These are phyloP conservation scores for Cyclocybe aegerita DNA, from an alignment of 768 basidiomycete genomes.

Conservation along the genomic window DNA sequence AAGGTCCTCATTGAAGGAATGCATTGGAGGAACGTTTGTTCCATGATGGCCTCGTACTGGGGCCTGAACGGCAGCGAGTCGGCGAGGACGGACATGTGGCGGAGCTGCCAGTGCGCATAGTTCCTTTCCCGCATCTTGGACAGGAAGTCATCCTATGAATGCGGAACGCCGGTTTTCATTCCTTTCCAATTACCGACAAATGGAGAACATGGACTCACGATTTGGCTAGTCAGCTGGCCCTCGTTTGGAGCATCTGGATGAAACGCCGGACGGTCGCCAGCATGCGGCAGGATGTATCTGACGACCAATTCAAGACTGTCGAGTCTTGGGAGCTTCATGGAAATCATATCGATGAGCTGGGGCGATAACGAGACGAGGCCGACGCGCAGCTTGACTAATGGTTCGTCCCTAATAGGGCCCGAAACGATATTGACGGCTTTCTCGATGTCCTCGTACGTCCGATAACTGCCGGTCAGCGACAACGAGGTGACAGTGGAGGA, in stretches of 20 bases:
- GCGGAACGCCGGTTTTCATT: background rate
- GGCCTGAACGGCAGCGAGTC: slow-evolving; percentile 30
- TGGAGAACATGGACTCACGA: slow-evolving; percentile 19
- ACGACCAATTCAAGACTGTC: slow-evolving; percentile 37
- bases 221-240: slow-evolving; percentile 23
- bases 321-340: slow-evolving; percentile 32
- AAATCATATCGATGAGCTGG: slow-evolving; percentile 40
- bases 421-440: slow-evolving; percentile 25
- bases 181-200: background rate
- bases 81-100: slow-evolving; percentile 29
- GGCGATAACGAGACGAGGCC: slow-evolving; percentile 42
- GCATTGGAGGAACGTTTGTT: slow-evolving; percentile 30
- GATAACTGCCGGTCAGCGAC: slow-evolving; percentile 38
- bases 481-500: slow-evolving; percentile 31
- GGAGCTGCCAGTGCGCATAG: slow-evolving; percentile 32
- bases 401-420: slow-evolving; percentile 12
- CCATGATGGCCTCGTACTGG: slow-evolving; percentile 28
- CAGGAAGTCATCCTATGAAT: slow-evolving; percentile 30
- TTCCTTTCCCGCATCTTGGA: slow-evolving; percentile 29
- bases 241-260: slow-evolving; percentile 5
- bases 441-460: slow-evolving; percentile 34
- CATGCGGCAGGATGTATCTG: slow-evolving; percentile 33
- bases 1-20: slow-evolving; percentile 29
- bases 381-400: slow-evolving; percentile 33
- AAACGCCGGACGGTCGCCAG: slow-evolving; percentile 12